Conservation (phyloP, 2,329 filamentous ascomycete genomes). For the Cercospora sp. region DNA sequence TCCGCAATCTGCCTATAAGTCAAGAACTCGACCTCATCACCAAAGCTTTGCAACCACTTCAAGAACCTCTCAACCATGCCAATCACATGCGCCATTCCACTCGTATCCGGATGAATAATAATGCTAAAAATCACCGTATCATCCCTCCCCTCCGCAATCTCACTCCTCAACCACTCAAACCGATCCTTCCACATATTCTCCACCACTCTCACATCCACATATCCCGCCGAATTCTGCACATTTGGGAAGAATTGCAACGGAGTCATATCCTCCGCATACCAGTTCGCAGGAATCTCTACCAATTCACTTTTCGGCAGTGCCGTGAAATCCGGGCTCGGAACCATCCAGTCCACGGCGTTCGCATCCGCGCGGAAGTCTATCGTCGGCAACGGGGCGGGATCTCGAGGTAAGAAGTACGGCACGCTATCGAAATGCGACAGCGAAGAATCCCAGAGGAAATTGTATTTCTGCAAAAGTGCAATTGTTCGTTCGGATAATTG, state of each 20-base stretch:
- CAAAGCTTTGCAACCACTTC: slow-evolving; percentile 51
- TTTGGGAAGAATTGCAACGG: slow-evolving; percentile 52
- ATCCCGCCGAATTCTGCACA: slow-evolving; percentile 57
- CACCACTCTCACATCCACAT: slow-evolving; percentile 58
- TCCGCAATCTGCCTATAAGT: slow-evolving; percentile 48
- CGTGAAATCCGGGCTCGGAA: slow-evolving; percentile 40
- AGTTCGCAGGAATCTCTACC: slow-evolving; percentile 54
- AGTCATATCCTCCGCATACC: slow-evolving; percentile 56
- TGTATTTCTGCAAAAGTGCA: slow-evolving; percentile 50
- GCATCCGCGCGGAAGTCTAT: slow-evolving; percentile 45
- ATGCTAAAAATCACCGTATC: slow-evolving; percentile 53
- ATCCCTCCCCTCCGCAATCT: slow-evolving; percentile 40
- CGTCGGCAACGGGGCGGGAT: slow-evolving; percentile 43
- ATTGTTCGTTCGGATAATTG: slow-evolving; percentile 54
- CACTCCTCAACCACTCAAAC: slow-evolving; percentile 55
- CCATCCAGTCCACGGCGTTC: slow-evolving; percentile 50
- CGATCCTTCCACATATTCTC: slow-evolving; percentile 64
- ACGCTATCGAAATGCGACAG: slow-evolving; percentile 54
- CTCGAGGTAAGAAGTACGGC: slow-evolving; percentile 51
- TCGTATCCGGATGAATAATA: slow-evolving; percentile 60
- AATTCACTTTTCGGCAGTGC: slow-evolving; percentile 39
- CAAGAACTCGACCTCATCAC: slow-evolving; percentile 49
- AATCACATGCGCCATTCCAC: slow-evolving; percentile 62
- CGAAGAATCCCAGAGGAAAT: slow-evolving; percentile 55
- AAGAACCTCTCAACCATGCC: slow-evolving; percentile 58